Evolutionary conservation across 1,139 yeast species (phyloP).

Genomic region (Protomyces arabidopsidicola): DNA sequence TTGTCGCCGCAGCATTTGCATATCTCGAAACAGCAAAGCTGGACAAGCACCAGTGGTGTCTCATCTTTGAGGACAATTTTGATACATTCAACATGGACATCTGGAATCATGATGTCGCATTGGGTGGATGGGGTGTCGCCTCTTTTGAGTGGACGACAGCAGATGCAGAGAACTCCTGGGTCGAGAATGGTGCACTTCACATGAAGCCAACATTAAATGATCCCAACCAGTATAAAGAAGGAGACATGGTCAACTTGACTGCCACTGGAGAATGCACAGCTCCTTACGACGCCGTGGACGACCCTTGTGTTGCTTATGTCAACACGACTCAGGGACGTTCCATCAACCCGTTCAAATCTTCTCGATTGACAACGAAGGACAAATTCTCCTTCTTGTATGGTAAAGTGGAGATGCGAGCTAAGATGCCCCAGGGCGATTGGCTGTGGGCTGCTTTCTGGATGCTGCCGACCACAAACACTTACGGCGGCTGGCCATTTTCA

Average conservation of each 20-base stretch:
- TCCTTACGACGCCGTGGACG: neutral
- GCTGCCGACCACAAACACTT: slow-evolving; percentile 27
- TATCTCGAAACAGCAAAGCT: slow-evolving; percentile 28
- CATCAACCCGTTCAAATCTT: slow-evolving; percentile 32
- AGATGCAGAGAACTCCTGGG: slow-evolving; percentile 24
- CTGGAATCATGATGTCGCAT: slow-evolving; percentile 28
- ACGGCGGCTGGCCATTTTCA: slow-evolving; percentile 32
- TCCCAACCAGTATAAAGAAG: slow-evolving; percentile 26
- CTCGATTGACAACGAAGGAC: slow-evolving; percentile 29
- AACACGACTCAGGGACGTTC: slow-evolving; percentile 25
- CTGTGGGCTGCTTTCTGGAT: slow-evolving; percentile 33
- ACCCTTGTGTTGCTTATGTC: slow-evolving; percentile 29
- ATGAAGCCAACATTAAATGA: slow-evolving; percentile 30
- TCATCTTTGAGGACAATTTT: slow-evolving; percentile 27
- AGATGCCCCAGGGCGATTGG: slow-evolving; percentile 32
- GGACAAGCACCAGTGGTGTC: slow-evolving; percentile 26
- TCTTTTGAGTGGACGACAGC: slow-evolving; percentile 31
- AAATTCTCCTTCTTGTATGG: slow-evolving; percentile 29
- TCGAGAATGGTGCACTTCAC: slow-evolving; percentile 27
- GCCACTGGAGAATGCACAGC: slow-evolving; percentile 29
- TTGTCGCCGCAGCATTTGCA: slow-evolving; percentile 23
- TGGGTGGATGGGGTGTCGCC: slow-evolving; percentile 31
- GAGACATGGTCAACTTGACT: slow-evolving; percentile 31
- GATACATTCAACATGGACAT: neutral
- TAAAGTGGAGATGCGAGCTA: slow-evolving; percentile 30